Conservation (phyloP, 192 early-diverging fungal species). For the Diversispora epigaea region DNA sequence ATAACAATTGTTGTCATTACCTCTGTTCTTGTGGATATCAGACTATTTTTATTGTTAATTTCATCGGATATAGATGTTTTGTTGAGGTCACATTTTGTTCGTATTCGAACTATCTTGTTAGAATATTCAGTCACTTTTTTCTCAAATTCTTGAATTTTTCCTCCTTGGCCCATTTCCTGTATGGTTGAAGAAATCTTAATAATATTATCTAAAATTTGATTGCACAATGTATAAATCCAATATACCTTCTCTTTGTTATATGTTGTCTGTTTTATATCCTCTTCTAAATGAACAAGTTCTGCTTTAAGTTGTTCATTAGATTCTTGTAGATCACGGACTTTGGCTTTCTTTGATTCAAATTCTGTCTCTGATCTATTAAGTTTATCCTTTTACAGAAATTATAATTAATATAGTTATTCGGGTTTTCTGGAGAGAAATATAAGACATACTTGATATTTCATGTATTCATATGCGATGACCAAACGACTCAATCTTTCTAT, state of each 20-base stretch:
- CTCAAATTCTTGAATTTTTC: constrained; percentile 72
- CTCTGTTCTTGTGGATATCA: constrained; percentile 45
- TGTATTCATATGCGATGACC: constrained; percentile 83
- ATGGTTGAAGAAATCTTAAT: not conserved
- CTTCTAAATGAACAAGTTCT: constrained; percentile 65
- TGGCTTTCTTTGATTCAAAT: constrained; percentile 36
- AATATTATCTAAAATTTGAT: not conserved
- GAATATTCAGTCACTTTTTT: constrained; percentile 67
- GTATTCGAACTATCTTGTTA: constrained; percentile 78
- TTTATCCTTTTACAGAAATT: constrained; percentile 35
- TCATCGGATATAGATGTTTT: constrained; percentile 78
- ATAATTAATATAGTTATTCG: not conserved
- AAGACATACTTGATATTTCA: constrained; percentile 59
- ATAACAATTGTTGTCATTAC: constrained; percentile 31
- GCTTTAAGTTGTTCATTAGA: constrained; percentile 55
- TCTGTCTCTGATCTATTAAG: constrained; percentile 42
- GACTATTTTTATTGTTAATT: constrained; percentile 42
- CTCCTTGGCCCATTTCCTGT: constrained; percentile 58
- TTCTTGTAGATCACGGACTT: constrained; percentile 36
- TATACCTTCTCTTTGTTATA: constrained; percentile 41
- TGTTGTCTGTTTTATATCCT: constrained; percentile 54
- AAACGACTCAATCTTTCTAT: constrained; percentile 80
- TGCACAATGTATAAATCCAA: constrained; percentile 17
- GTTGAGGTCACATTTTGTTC: constrained; percentile 84
- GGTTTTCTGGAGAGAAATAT: not conserved